Evolutionary conservation across 2,329 filamentous ascomycete species (phyloP), one percentile per base, ranked within the genome.

Genomic region (Cladophialophora yegresii): DNA sequence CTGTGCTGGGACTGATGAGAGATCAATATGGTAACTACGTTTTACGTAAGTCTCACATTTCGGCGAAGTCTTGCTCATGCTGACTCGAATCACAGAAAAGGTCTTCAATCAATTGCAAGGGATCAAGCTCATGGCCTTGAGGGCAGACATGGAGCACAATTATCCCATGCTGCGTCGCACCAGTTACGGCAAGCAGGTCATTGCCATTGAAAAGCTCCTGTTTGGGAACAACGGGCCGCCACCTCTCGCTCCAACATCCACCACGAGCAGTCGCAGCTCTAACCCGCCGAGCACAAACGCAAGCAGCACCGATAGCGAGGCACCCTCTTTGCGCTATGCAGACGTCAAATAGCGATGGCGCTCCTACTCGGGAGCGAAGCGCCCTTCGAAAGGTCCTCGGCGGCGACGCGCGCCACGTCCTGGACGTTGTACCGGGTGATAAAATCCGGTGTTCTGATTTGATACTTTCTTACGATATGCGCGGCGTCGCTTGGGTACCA

Each of bases 21-120:
- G 93, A 99, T 74, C 89, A 91, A 69, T 98, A 89, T 75, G 95
- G 91, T 65, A 99, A 99, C 76, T 99, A 98, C 75, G 93, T 98
- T 5, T 89, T 98, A 67, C 93, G 92, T 96, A 86, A 87, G 92
- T 87, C 28, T 10, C 50, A 43, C 23, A 20, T 28, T 23, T 20
- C 22, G 3, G 2, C 33, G 9, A 8, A 45, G 13, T 30, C 13
- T 20, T 2, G 54, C 23, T 4, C 68, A 75, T 67, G 74, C 75
- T 75, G 64, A 77, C 66, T 12, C 22, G 8, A 12, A 12, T n/a
- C 63, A 33, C 74, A 96, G 92, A 97, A 79, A 96, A 93, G 79
- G 83, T 97, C 4, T 81, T 96, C 36, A 82, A 79, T 7, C 79
- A 84, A 68, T 80, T 92, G 3, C 80, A 87, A 47, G 87, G 84